Evolutionary conservation across 116 monocot genomes (phyloP), one percentile per base, ranked within the genome.

Genomic region (Papilionanthe hybrid): DNA sequence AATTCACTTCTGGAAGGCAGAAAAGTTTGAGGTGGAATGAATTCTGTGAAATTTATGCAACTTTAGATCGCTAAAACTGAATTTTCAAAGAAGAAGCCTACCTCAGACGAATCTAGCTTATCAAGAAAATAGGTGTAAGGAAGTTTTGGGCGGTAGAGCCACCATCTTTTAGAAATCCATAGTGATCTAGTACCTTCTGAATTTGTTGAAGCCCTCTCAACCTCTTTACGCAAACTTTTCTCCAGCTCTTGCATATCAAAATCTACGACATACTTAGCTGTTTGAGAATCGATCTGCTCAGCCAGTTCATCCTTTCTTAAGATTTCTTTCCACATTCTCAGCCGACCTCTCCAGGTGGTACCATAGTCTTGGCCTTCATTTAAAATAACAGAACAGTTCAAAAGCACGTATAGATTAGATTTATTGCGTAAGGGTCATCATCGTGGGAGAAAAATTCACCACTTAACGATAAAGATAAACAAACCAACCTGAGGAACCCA

Each of bases 161-260:
- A 94, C 94, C 94, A 94, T 85, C 94, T 86, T 79, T 94, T 94
- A 73, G 94, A 90, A 84, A 94, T 90, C 94, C 92, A 94, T 22
- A 90, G 63, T 42, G 86, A 92, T 79, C 92, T 92, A 56, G 73
- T 79, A 80, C 84, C 85, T 44, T 81, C 43, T 32, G 87, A 86
- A 56, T 87, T 78, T 42, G 81, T 78, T 42, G 81, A 80, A 27
- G 79, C 80, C 78, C 86, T 92, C 74, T 92, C 92, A 58, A 84
- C 78, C 4, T 92, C 87, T 80, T 90, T 87, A 10, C 86, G 88
- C 79, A 94, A 83, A 82, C 92, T 89, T 74, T 87, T 92, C 79
- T 94, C 92, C 23, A 94, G 89, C 87, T 94, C 94, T 76, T 94
- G 75, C 94, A 94, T 94, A 76, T 94, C 94, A 86, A 94, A 94